Evolutionary conservation across 2,329 filamentous ascomycete species (phyloP), one percentile per base, ranked within the genome.

Genomic region (Triangularia setosa): DNA sequence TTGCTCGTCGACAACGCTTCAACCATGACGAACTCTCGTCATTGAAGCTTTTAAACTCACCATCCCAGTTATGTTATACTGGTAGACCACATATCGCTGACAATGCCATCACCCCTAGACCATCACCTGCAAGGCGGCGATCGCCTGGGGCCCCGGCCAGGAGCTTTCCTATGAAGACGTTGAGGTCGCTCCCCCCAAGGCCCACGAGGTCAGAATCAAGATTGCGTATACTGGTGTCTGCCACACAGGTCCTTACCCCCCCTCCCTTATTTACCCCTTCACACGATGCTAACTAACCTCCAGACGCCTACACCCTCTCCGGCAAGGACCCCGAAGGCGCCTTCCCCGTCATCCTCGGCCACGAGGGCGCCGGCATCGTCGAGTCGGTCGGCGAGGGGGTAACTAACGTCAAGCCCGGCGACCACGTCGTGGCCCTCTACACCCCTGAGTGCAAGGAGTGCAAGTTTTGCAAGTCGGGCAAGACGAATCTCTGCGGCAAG

Each of bases 381-480:
- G 93, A 96, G 83, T 96, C 92, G 27, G 87, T 97, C 66, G 94
- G 94, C 71, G 93, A 97, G 80, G 94, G 92, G 67, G 94, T 98
- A 73, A 97, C 92, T 73, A 93, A 89, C 73, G 94, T 97, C 73
- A 97, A 97, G 85, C 86, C 88, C 59, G 94, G 94, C 70, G 94
- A 98, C 82, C 89, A 96, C 75, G 94, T 97, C 67, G 83, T 95
- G 72, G 91, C 91, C 73, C 90, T 96, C 67, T 96, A 96, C 84
- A 98, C 93, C 56, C 95, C 95, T 70, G 94, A 98, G 83, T 98
- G 95, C 83, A 84, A 87, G 72, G 94, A 98, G 79, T 99, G 95
- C 88, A 98, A 98, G 84, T 98, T 98, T 86, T 99, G 95, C 90
- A 95, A 92, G 80, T 98, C 94, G 52, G 95, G 94, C 81, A 99